Evolutionary conservation across 371 early-diverging fungal species (phyloP).

Genomic region (Mucor sp.): DNA sequence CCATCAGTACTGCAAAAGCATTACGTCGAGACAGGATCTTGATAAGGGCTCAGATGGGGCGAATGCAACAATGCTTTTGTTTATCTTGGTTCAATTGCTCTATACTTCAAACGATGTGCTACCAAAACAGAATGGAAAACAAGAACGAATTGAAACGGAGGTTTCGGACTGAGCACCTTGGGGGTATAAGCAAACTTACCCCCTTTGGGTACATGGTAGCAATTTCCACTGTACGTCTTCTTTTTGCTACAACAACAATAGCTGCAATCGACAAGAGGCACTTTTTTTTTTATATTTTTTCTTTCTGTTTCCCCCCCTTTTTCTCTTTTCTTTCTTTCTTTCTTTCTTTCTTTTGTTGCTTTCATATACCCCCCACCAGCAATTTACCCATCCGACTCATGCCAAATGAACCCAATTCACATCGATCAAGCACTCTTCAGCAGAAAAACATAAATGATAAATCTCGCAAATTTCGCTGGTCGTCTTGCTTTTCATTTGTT

Average conservation of each 20-base stretch:
- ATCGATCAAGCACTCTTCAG: not conserved
- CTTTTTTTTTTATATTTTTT: not conserved
- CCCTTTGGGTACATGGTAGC: conserved; percentile 15
- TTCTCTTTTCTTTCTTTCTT: not conserved
- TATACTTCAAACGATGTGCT: not conserved
- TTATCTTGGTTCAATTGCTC: not conserved
- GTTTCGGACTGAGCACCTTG: conserved; percentile 9
- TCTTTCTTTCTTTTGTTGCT: not conserved
- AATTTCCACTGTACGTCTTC: not conserved
- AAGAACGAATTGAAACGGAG: conserved; percentile 6
- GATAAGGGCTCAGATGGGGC: not conserved
- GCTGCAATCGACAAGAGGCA: not conserved
- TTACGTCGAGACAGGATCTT: not conserved
- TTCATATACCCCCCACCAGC: not conserved
- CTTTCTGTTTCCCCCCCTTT: not conserved
- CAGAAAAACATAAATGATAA: conserved; percentile 11
- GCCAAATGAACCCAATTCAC: conserved; percentile 11
- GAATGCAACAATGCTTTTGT: not conserved
- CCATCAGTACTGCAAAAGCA: not conserved
- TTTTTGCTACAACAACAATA: not conserved
- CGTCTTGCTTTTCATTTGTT: conserved; percentile 31
- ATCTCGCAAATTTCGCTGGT: conserved; percentile 33
- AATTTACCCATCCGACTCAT: conserved; percentile 4
- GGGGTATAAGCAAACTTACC: conserved; percentile 7
- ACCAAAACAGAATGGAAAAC: not conserved